phyloP scores from a whole-genome alignment of 768 basidiomycete species.

The Boletus sensibilis region DNA sequence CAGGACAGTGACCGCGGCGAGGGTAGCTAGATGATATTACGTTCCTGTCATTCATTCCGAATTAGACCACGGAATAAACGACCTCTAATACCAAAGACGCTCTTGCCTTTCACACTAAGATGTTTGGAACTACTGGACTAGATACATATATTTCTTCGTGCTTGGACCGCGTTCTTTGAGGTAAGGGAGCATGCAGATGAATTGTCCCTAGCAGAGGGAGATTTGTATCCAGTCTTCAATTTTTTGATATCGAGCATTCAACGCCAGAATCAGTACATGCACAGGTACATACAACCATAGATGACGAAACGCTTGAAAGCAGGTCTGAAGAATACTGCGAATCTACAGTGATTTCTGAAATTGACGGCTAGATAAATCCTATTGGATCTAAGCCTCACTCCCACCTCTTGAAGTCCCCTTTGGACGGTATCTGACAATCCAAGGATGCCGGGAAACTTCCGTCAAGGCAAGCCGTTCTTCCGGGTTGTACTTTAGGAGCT shows the following conservation, averaged over 20 bases:
- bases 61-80: conserved; percentile 21
- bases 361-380: not conserved
- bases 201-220: too few species aligned
- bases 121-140: not conserved
- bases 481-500: conserved; percentile 87
- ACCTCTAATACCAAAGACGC: conserved; percentile 9
- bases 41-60: conserved; percentile 20
- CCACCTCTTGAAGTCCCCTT: conserved; percentile 40
- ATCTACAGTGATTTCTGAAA: not conserved
- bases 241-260: not conserved
- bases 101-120: not conserved
- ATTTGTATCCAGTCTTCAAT: not conserved
- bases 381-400: conserved; percentile 16
- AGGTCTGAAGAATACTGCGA: not conserved
- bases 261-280: conserved; percentile 11
- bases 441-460: conserved; percentile 80
- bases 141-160: not conserved
- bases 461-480: conserved; percentile 69
- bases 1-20: not conserved
- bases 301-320: conserved; percentile 5
- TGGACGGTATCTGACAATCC: conserved; percentile 73
- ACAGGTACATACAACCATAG: conserved; percentile 11
- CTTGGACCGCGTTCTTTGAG: too few species aligned
- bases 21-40: conserved; percentile 22
- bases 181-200: not conserved